phyloP scores from a whole-genome alignment of 148 eudicot genomes.

The Rheum nobile region DNA sequence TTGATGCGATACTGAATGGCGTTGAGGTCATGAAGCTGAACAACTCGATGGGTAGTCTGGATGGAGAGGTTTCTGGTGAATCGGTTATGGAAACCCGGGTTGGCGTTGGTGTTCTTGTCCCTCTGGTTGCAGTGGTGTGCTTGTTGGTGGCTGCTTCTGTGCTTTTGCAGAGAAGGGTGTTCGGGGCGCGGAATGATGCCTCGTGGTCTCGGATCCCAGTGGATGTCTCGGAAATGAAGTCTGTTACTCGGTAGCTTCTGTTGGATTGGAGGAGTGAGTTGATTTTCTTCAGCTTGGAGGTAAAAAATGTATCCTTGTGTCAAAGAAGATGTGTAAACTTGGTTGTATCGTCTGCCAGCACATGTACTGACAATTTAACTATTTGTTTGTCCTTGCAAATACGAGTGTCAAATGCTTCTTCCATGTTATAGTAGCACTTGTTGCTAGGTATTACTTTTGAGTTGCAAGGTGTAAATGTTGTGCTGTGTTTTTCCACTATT shows the following conservation, averaged over 20 bases:
- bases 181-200: conserved; percentile 22
- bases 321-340: neutral
- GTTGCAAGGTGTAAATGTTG: neutral
- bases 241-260: conserved; percentile 2
- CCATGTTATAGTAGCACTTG: neutral
- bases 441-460: neutral
- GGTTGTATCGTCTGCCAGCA: neutral
- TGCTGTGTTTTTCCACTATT: neutral
- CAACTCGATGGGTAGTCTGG: conserved; percentile 62
- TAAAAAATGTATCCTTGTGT: neutral
- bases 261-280: neutral
- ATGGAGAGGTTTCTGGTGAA: conserved; percentile 42
- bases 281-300: neutral
- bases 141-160: conserved; percentile 55
- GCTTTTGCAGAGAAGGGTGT: conserved; percentile 37
- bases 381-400: neutral
- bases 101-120: conserved; percentile 25
- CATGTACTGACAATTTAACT: neutral
- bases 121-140: conserved; percentile 42
- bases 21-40: conserved; percentile 64
- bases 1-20: conserved; percentile 73
- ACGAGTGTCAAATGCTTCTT: neutral
- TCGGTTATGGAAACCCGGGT: conserved; percentile 26
- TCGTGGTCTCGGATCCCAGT: conserved; percentile 59
- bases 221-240: conserved; percentile 43